Evolutionary conservation across 139 green algal genomes (phyloP).

Genomic region (Gonium pectorale): DNA sequence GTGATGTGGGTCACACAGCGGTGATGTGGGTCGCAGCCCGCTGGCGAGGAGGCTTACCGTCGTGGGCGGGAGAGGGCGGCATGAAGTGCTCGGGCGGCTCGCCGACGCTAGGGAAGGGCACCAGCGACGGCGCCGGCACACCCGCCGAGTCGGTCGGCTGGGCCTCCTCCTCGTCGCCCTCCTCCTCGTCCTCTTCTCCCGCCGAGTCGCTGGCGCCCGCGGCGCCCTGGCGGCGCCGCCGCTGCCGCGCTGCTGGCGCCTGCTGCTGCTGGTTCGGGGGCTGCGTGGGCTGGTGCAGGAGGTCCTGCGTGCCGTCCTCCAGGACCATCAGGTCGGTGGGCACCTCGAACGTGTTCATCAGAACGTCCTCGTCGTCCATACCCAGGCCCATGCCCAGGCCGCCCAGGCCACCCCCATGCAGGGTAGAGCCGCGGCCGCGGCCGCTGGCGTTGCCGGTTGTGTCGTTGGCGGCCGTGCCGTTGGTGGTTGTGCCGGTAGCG

Average conservation of each 20-base stretch:
- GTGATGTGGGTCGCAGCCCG: too few relatives aligned
- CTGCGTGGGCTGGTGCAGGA: not conserved
- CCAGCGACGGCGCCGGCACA: not conserved
- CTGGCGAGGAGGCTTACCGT: too few relatives aligned
- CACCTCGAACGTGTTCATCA: not conserved
- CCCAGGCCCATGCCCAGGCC: too few relatives aligned
- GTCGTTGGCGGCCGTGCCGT: not conserved
- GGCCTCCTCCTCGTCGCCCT: not conserved
- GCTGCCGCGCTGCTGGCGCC: not conserved
- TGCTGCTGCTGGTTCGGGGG: not conserved
- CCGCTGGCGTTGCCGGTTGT: too few relatives aligned
- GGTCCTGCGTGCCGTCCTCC: not conserved
- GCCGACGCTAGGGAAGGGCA: not conserved
- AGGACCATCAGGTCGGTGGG: not conserved
- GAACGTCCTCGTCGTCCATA: not conserved
- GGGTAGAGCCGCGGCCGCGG: too few relatives aligned
- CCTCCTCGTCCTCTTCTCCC: not conserved
- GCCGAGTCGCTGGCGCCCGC: not conserved
- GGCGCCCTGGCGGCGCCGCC: not conserved
- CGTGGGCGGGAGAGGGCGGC: constrained; percentile 3
- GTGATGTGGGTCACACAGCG: too few relatives aligned
- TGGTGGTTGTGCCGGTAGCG: not conserved
- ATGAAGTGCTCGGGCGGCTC: constrained; percentile 31
- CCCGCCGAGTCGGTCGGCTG: not conserved
- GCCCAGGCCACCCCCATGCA: too few relatives aligned